Evolutionary conservation across 140 eudicot genomes (phyloP).

Genomic region (Anethum foeniculum): DNA sequence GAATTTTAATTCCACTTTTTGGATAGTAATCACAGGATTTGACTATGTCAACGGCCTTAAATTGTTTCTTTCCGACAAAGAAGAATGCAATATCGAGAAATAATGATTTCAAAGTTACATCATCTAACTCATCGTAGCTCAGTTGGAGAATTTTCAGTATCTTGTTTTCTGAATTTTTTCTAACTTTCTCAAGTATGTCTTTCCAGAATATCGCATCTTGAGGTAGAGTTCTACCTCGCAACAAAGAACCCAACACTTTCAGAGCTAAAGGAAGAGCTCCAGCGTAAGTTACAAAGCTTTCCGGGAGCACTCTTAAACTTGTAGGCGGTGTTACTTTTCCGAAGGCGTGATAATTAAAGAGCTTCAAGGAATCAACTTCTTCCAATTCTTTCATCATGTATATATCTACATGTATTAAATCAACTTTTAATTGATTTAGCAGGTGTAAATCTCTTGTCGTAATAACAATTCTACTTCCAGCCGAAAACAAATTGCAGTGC

Average conservation of each 20-base stretch:
- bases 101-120: slow-evolving; percentile 19
- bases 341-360: slow-evolving; percentile 44
- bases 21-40: slow-evolving; percentile 23
- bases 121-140: slow-evolving; percentile 36
- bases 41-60: slow-evolving; percentile 15
- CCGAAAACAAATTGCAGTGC: slow-evolving; percentile 21
- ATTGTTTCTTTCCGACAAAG: slow-evolving; percentile 15
- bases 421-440: slow-evolving; percentile 9
- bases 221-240: slow-evolving; percentile 16
- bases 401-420: not conserved
- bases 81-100: slow-evolving; percentile 22
- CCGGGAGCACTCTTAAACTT: not conserved
- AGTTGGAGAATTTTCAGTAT: slow-evolving; percentile 23
- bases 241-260: slow-evolving; percentile 27
- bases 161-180: slow-evolving; percentile 6
- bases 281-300: not conserved
- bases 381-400: slow-evolving; percentile 19
- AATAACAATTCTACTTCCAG: slow-evolving; percentile 36
- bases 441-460: slow-evolving; percentile 37
- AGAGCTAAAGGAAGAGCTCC: slow-evolving; percentile 18
- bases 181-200: slow-evolving; percentile 15
- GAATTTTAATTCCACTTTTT: slow-evolving; percentile 16
- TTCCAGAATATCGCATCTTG: slow-evolving; percentile 20
- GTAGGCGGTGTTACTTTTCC: slow-evolving; percentile 3
- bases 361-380: slow-evolving; percentile 16